A percentile compares a stretch with the other conserved stretches of the same genome.
Evolutionary conservation across 192 early-diverging fungal genomes (phyloP).

Genomic region (Rhizoclosmatium globosum): DNA sequence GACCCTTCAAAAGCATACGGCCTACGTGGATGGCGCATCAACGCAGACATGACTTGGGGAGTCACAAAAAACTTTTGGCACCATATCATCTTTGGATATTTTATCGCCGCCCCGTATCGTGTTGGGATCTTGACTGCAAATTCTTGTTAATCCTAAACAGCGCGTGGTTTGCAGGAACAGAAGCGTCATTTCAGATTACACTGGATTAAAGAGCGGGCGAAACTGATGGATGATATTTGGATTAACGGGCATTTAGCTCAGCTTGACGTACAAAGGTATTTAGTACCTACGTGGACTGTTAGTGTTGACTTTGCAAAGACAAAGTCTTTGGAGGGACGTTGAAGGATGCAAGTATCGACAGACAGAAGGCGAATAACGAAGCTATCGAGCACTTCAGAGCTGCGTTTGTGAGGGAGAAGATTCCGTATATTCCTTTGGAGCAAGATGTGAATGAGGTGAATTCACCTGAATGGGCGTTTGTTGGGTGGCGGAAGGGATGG

Average conservation of each 20-base stretch:
- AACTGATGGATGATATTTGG: not conserved
- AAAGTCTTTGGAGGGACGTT: not conserved
- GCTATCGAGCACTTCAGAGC: not conserved
- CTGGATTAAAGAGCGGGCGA: not conserved
- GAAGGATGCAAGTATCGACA: not conserved
- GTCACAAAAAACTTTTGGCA: not conserved
- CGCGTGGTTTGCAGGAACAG: no score
- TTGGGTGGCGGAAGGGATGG: no score
- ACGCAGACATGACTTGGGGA: not conserved
- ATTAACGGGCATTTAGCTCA: not conserved
- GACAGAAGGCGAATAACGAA: not conserved
- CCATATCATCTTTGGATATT: not conserved
- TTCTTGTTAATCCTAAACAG: no score
- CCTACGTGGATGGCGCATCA: not conserved
- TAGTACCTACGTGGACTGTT: not conserved
- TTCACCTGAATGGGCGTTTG: no score
- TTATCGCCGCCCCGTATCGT: no score
- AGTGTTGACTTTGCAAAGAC: not conserved
- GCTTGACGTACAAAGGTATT: not conserved
- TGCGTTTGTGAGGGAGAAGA: not conserved
- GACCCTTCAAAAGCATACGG: not conserved
- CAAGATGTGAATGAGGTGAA: not conserved
- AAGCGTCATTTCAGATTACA: no score
- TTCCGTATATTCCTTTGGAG: not conserved
- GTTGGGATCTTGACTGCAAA: no score